A percentile compares a stretch with the other conserved stretches of the same genome.
Conservation (phyloP, 2,329 filamentous ascomycete genomes). For the Phaeosphaeria sp. region DNA sequence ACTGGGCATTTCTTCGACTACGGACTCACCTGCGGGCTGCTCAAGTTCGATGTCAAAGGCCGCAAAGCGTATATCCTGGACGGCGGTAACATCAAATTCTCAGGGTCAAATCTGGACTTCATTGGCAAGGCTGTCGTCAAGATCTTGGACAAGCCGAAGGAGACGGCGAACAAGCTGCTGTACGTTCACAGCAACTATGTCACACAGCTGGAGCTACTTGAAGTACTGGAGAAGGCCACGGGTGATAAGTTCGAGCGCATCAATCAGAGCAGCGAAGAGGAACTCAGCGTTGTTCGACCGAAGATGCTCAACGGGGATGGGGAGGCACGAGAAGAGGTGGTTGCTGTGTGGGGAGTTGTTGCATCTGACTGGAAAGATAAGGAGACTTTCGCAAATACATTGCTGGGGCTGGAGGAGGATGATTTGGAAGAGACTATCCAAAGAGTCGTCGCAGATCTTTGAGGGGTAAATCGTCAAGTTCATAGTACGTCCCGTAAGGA, state of each 20-base stretch:
- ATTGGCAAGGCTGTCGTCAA: constrained; percentile 62
- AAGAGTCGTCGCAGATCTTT: constrained; percentile 27
- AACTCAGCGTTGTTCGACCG: constrained; percentile 29
- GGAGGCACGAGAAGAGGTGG: constrained; percentile 41
- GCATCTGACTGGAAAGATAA: constrained; percentile 42
- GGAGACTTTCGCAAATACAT: constrained; percentile 39
- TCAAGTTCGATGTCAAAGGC: constrained; percentile 60
- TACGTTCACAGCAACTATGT: constrained; percentile 64
- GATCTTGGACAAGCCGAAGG: constrained; percentile 52
- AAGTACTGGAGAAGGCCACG: constrained; percentile 60
- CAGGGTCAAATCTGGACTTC: constrained; percentile 59
- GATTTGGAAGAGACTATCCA: constrained; percentile 38
- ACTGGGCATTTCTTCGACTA: constrained; percentile 69
- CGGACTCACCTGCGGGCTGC: constrained; percentile 56
- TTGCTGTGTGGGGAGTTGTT: constrained; percentile 43
- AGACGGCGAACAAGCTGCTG: constrained; percentile 65
- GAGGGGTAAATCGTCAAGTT: not conserved
- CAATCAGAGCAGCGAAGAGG: constrained; percentile 44
- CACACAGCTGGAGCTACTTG: constrained; percentile 65
- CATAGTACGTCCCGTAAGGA: not conserved
- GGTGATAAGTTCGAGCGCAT: constrained; percentile 59
- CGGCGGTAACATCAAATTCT: constrained; percentile 62
- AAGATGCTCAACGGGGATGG: constrained; percentile 43
- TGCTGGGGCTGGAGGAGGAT: constrained; percentile 41
- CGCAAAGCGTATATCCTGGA: constrained; percentile 64